These are phyloP conservation scores for Naganishia albida DNA, from an alignment of 1,284 basidiomycete species.

Conservation along the genomic window DNA sequence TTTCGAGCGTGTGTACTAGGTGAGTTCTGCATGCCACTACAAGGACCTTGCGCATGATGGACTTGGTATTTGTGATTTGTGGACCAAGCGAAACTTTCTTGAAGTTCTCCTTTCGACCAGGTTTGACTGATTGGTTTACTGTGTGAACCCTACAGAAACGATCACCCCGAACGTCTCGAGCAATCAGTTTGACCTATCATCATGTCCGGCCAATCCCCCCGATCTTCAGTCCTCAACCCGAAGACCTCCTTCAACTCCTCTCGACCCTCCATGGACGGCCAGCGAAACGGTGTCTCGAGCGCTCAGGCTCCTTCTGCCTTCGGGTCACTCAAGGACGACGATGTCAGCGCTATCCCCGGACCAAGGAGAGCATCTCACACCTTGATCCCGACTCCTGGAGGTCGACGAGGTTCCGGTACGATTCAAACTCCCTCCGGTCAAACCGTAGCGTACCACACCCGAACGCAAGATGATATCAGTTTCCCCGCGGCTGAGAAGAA, in stretches of 20 bases:
- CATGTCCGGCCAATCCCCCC: constrained; percentile 23
- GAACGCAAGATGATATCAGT: constrained; percentile 51
- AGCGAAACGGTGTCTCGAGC: not conserved
- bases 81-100: too few species aligned
- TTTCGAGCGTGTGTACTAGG: too few species aligned
- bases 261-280: not conserved
- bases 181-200: not conserved
- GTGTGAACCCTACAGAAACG: too few species aligned
- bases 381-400: constrained; percentile 28
- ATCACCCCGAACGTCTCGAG: too few species aligned
- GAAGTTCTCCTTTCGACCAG: too few species aligned
- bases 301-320: constrained; percentile 16
- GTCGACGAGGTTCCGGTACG: constrained; percentile 58
- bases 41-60: too few species aligned
- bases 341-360: not conserved
- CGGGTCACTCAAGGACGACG: constrained; percentile 2
- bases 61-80: too few species aligned
- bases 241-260: constrained; percentile 15
- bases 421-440: constrained; percentile 70
- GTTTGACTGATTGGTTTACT: too few species aligned
- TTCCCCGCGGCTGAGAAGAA: constrained; percentile 55
- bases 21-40: too few species aligned
- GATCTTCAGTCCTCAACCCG: constrained; percentile 14
- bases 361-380: constrained; percentile 11
- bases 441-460: constrained; percentile 68